Percentiles rank a stretch among this genome's conserved stretches.
phyloP scores from a whole-genome alignment of 139 green algal species.

The Zygnema circumcarinatum region DNA sequence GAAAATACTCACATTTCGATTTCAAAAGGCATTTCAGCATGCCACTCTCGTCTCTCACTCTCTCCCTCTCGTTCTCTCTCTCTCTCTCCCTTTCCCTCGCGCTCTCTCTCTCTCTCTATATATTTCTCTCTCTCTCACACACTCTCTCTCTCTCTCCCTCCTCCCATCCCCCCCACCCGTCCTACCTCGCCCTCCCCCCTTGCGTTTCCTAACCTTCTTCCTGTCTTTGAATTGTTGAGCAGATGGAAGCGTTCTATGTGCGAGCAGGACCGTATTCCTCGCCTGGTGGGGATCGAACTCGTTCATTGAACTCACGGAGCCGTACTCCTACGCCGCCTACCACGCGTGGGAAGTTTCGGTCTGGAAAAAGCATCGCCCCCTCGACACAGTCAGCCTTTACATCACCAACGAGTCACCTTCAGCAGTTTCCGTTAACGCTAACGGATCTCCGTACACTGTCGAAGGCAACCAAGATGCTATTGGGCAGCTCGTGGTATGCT shows the following conservation, averaged over 20 bases:
- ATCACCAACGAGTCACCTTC: not conserved
- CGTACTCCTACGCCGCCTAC: not conserved
- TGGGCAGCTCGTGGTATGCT: not conserved
- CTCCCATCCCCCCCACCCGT: not conserved
- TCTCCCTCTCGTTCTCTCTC: not conserved
- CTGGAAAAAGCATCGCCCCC: not conserved
- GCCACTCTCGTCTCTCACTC: not conserved
- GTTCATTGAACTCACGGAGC: not conserved
- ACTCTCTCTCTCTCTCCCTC: not conserved
- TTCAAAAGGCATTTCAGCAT: too few relatives aligned
- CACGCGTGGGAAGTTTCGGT: not conserved
- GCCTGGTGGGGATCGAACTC: not conserved
- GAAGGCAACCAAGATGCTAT: not conserved
- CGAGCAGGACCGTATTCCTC: not conserved
- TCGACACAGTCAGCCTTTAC: not conserved
- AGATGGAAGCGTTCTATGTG: not conserved
- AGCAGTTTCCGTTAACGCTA: not conserved
- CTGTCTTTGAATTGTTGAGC: not conserved
- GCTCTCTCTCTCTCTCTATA: not conserved
- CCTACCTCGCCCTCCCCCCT: not conserved
- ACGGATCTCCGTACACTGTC: not conserved
- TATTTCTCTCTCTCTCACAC: not conserved
- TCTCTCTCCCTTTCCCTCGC: not conserved
- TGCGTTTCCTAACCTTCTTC: not conserved
- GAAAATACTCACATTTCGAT: too few relatives aligned